These are phyloP conservation scores for Geotrichum siamense DNA, from an alignment of 1,139 yeast genomes.

Conservation along the genomic window DNA sequence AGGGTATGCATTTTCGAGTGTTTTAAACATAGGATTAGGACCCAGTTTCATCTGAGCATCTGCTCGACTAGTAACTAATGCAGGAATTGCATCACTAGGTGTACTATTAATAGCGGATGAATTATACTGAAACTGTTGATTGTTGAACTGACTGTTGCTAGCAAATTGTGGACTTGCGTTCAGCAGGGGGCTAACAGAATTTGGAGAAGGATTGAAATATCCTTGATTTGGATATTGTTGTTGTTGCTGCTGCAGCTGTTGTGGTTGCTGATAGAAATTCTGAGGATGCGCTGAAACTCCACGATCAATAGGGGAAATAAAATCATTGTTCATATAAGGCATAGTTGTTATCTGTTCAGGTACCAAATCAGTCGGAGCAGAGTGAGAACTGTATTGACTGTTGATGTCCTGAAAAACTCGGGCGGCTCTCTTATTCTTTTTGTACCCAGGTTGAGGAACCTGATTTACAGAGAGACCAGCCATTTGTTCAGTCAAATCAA, in stretches of 20 bases:
- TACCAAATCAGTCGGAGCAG: conserved; percentile 5
- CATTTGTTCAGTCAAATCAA: conserved; percentile 9
- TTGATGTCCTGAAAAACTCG: conserved; percentile 8
- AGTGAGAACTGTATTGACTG: neutral
- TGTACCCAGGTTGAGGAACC: neutral
- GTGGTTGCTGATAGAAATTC: neutral
- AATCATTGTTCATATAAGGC: conserved; percentile 2
- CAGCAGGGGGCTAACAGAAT: too few species aligned
- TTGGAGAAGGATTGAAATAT: neutral
- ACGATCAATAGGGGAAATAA: conserved; percentile 8
- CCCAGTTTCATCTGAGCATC: conserved; percentile 45
- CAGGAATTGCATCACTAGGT: conserved; percentile 33
- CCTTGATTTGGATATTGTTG: neutral
- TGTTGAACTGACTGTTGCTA: neutral
- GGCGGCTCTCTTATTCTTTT: conserved; percentile 2
- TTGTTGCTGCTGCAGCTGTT: conserved; percentile 1
- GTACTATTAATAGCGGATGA: conserved; percentile 2
- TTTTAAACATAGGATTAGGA: conserved; percentile 45
- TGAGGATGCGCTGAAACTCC: conserved; percentile 6
- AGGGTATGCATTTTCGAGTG: conserved; percentile 71
- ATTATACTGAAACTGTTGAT: neutral
- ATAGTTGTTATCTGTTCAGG: conserved; percentile 3
- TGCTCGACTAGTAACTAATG: conserved; percentile 52
- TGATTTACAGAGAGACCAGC: conserved; percentile 4
- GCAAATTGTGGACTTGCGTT: neutral